phyloP scores from a whole-genome alignment of 2,329 filamentous ascomycete genomes.

The Fusarium brachygibbosum region DNA sequence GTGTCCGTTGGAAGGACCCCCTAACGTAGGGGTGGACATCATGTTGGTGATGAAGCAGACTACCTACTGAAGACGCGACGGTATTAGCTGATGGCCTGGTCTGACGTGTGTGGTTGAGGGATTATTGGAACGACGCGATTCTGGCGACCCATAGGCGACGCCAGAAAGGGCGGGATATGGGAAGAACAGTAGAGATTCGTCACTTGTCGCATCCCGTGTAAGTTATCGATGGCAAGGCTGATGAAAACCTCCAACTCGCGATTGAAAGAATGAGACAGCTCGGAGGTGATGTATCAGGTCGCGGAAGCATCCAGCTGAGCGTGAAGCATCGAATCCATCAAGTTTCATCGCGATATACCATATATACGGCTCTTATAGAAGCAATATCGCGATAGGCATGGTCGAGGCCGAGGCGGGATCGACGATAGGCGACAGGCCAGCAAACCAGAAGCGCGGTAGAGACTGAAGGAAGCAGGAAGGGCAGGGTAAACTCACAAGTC shows the following conservation, averaged over 20 bases:
- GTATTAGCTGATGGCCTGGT: slow-evolving; percentile 52
- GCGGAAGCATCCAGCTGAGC: slow-evolving; percentile 52
- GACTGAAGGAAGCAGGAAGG: slow-evolving; percentile 46
- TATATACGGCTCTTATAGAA: slow-evolving; percentile 47
- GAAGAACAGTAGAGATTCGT: slow-evolving; percentile 52
- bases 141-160: slow-evolving; percentile 50
- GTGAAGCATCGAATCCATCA: slow-evolving; percentile 55
- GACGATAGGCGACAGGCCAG: slow-evolving; percentile 55
- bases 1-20: slow-evolving; percentile 76
- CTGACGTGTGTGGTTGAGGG: slow-evolving; percentile 34
- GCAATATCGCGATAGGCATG: slow-evolving; percentile 54
- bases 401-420: slow-evolving; percentile 54
- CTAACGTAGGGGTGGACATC: slow-evolving; percentile 73
- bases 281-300: slow-evolving; percentile 37
- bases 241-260: slow-evolving; percentile 56
- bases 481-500: slow-evolving; percentile 62
- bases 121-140: slow-evolving; percentile 42
- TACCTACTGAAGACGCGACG: slow-evolving; percentile 59
- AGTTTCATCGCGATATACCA: slow-evolving; percentile 45
- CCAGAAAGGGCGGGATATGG: slow-evolving; percentile 33
- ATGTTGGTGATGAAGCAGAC: slow-evolving; percentile 72
- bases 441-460: slow-evolving; percentile 52
- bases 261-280: slow-evolving; percentile 57
- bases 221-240: slow-evolving; percentile 65
- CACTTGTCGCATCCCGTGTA: slow-evolving; percentile 60